A percentile compares a stretch with the other conserved stretches of the same genome.
phyloP scores from a whole-genome alignment of 1,284 basidiomycete species.

The Ceratobasidium sp. region DNA sequence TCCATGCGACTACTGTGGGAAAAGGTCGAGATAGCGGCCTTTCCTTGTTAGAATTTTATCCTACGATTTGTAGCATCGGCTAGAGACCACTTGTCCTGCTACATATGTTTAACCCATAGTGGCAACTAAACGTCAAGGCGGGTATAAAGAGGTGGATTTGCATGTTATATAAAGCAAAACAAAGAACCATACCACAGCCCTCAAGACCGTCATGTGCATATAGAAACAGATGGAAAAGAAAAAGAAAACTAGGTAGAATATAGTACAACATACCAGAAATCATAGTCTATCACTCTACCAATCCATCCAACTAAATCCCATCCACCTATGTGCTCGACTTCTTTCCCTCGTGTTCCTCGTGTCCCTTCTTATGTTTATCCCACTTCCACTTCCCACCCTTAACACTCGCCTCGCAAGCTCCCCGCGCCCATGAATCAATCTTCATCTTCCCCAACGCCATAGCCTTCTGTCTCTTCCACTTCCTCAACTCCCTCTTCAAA shows the following conservation, averaged over 20 bases:
- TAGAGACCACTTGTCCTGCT: too few relatives aligned
- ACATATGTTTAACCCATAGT: too few relatives aligned
- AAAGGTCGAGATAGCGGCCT: too few relatives aligned
- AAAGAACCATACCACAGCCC: neutral
- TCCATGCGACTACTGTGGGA: too few relatives aligned
- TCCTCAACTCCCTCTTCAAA: conserved; percentile 68
- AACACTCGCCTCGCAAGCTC: conserved; percentile 33
- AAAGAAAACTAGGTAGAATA: too few relatives aligned
- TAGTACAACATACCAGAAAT: conserved; percentile 16
- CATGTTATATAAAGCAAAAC: neutral
- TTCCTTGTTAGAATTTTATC: too few relatives aligned
- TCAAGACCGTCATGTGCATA: neutral
- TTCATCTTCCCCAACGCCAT: conserved; percentile 44
- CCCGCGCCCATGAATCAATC: conserved; percentile 37
- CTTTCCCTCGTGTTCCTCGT: neutral
- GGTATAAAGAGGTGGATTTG: conserved; percentile 5
- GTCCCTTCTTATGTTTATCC: neutral
- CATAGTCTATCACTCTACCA: neutral
- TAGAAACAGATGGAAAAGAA: neutral
- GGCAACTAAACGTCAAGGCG: too few relatives aligned
- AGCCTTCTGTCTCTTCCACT: conserved; percentile 69
- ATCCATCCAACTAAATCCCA: conserved; percentile 6
- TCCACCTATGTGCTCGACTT: too few relatives aligned
- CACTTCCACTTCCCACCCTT: conserved; percentile 7
- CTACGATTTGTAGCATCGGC: too few relatives aligned